Evolutionary conservation across 495 filamentous ascomycete genomes (phyloP).

Genomic region (Penicillium argentinense): DNA sequence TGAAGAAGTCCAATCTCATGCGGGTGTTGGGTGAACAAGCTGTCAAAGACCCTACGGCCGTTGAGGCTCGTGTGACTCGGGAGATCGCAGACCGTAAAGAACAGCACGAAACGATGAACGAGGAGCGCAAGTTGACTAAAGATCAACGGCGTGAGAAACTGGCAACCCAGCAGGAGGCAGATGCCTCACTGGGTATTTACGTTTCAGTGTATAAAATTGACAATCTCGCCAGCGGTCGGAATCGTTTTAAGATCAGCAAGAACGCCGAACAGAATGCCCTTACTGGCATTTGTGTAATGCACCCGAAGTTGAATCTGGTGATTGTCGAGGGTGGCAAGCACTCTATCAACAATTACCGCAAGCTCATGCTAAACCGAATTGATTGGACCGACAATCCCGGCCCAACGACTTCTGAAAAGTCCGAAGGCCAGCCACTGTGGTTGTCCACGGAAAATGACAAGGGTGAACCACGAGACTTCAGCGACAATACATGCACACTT

Average conservation of each 20-base stretch:
- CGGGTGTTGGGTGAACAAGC: slow-evolving; percentile 95
- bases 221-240: slow-evolving; percentile 82
- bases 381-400: slow-evolving; percentile 89
- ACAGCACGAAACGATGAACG: slow-evolving; percentile 75
- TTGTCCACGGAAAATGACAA: slow-evolving; percentile 75
- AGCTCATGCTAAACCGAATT: slow-evolving; percentile 88
- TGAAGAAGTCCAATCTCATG: slow-evolving; percentile 96
- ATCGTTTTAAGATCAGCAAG: slow-evolving; percentile 87
- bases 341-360: slow-evolving; percentile 77
- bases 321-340: slow-evolving; percentile 89
- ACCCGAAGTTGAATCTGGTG: slow-evolving; percentile 83
- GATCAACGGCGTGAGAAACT: slow-evolving; percentile 88
- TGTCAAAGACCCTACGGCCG: slow-evolving; percentile 95
- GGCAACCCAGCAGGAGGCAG: slow-evolving; percentile 77
- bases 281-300: slow-evolving; percentile 83
- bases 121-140: slow-evolving; percentile 86
- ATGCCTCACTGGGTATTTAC: slow-evolving; percentile 80
- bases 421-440: slow-evolving; percentile 66
- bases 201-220: slow-evolving; percentile 86
- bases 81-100: slow-evolving; percentile 84
- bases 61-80: slow-evolving; percentile 87
- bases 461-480: slow-evolving; percentile 76
- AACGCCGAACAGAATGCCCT: slow-evolving; percentile 87
- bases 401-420: slow-evolving; percentile 60
- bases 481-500: slow-evolving; percentile 73